Percentiles rank a stretch among this genome's conserved stretches.
These are phyloP conservation scores for Stereocaulon alpinum DNA, from an alignment of 495 filamentous ascomycete species.

Conservation along the genomic window DNA sequence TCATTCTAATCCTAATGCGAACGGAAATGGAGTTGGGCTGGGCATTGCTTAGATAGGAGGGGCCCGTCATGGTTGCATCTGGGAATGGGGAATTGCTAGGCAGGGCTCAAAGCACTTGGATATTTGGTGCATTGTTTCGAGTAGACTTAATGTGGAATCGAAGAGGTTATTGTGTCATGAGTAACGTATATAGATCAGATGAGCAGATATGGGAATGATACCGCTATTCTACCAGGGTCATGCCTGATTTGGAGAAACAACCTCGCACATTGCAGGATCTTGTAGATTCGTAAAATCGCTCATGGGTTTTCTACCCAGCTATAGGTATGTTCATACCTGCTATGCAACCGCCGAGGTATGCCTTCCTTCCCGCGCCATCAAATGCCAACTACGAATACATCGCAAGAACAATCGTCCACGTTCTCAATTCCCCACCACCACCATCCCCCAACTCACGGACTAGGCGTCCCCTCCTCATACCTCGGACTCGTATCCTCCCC, in stretches of 20 bases:
- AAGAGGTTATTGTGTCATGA: background rate
- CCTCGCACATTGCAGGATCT: too few relatives aligned
- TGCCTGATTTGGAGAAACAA: background rate
- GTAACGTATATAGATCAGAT: background rate
- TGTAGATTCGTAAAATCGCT: background rate
- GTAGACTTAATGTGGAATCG: background rate
- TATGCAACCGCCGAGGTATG: too few relatives aligned
- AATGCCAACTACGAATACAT: background rate
- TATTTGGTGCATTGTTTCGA: background rate
- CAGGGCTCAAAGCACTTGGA: background rate
- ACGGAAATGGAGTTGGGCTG: constrained; percentile 13
- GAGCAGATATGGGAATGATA: background rate
- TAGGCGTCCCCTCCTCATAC: constrained; percentile 46
- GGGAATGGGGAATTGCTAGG: background rate
- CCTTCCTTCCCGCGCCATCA: background rate
- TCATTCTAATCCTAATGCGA: background rate
- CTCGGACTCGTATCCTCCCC: constrained; percentile 41
- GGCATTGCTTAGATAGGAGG: constrained; percentile 18
- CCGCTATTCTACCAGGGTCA: background rate
- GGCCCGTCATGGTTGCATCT: constrained; percentile 7
- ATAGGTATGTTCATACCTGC: too few relatives aligned
- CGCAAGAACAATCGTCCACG: background rate
- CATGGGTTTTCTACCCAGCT: too few relatives aligned
- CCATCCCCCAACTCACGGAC: constrained; percentile 27
- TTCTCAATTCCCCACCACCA: too few relatives aligned